Percentiles rank a stretch among this genome's conserved stretches.
Conservation (phyloP, 1,139 yeast genomes). For the Saccharomyces hybrid region DNA sequence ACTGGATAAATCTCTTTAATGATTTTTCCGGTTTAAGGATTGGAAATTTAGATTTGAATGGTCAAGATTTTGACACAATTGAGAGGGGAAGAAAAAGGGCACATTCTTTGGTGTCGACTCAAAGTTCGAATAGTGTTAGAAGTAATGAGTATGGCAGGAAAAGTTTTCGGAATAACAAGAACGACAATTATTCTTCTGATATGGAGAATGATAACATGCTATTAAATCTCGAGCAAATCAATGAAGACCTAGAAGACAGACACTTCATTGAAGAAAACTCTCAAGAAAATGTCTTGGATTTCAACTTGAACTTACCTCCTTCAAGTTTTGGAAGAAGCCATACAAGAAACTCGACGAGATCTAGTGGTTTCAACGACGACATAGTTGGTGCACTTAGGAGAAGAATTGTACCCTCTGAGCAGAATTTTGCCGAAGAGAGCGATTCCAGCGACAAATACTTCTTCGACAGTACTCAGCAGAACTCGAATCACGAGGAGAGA, state of each 20-base stretch:
- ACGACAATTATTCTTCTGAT: slow-evolving; percentile 6
- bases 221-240: slow-evolving; percentile 24
- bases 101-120: slow-evolving; percentile 12
- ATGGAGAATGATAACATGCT: slow-evolving; percentile 12
- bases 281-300: slow-evolving; percentile 14
- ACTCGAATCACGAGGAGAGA: slow-evolving; percentile 1
- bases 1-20: slow-evolving; percentile 3
- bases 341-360: slow-evolving; percentile 15
- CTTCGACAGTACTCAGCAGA: neutral
- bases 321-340: slow-evolving; percentile 26
- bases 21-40: neutral
- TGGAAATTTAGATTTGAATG: neutral
- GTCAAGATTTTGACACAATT: slow-evolving; percentile 6
- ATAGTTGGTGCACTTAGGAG: slow-evolving; percentile 21
- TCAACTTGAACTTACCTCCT: slow-evolving; percentile 27
- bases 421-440: slow-evolving; percentile 3
- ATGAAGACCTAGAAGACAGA: slow-evolving; percentile 22
- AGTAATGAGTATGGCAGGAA: slow-evolving; percentile 26
- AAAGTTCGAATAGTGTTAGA: slow-evolving; percentile 22
- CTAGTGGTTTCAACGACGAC: slow-evolving; percentile 12
- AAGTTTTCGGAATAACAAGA: slow-evolving; percentile 8
- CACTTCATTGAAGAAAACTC: slow-evolving; percentile 7
- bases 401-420: slow-evolving; percentile 6
- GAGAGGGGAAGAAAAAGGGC: slow-evolving; percentile 20
- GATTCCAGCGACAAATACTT: slow-evolving; percentile 1